A percentile compares a stretch with the other conserved stretches of the same genome.
Evolutionary conservation across 208 protist species (phyloP).

Genomic region (Leishmania braziliensis): DNA sequence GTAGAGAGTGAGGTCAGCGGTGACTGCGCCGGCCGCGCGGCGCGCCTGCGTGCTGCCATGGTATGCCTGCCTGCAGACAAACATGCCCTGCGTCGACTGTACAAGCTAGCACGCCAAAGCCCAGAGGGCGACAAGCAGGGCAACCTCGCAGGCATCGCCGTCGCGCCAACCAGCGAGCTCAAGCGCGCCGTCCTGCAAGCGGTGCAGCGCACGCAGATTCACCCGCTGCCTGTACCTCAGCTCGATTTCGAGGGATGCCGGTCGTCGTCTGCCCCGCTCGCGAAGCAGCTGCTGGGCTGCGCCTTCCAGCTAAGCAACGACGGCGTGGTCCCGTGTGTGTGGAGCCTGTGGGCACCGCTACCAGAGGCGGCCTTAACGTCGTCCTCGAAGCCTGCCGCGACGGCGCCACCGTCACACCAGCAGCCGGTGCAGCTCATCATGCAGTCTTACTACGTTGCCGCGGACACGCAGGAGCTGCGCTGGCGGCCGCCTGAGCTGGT

Average conservation of each 20-base stretch:
- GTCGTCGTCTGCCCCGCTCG: conserved; percentile 7
- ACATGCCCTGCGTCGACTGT: conserved; percentile 21
- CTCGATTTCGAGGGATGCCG: conserved; percentile 24
- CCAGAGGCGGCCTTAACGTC: background rate
- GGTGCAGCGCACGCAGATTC: conserved; percentile 25
- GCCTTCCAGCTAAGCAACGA: conserved; percentile 55
- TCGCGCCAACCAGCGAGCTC: conserved; percentile 8
- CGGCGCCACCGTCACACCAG: background rate
- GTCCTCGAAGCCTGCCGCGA: background rate
- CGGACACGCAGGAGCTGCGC: conserved; percentile 31
- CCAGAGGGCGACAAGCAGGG: background rate
- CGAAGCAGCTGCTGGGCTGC: conserved; percentile 36
- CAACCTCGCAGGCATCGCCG: background rate
- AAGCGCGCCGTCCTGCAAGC: conserved; percentile 21
- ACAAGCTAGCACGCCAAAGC: conserved; percentile 7
- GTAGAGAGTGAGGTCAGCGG: background rate
- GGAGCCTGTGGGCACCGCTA: conserved; percentile 40
- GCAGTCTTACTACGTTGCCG: conserved; percentile 43
- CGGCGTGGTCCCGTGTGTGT: conserved; percentile 42
- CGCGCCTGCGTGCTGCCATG: conserved; percentile 29
- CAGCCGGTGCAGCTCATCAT: conserved; percentile 36
- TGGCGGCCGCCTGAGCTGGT: conserved; percentile 43
- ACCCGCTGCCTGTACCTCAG: conserved; percentile 28
- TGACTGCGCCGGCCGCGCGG: background rate
- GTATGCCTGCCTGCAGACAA: conserved; percentile 30